Percentiles rank a stretch among this genome's conserved stretches.
Evolutionary conservation across 2,329 filamentous ascomycete species (phyloP).

Genomic region (Monosporascus sp.): DNA sequence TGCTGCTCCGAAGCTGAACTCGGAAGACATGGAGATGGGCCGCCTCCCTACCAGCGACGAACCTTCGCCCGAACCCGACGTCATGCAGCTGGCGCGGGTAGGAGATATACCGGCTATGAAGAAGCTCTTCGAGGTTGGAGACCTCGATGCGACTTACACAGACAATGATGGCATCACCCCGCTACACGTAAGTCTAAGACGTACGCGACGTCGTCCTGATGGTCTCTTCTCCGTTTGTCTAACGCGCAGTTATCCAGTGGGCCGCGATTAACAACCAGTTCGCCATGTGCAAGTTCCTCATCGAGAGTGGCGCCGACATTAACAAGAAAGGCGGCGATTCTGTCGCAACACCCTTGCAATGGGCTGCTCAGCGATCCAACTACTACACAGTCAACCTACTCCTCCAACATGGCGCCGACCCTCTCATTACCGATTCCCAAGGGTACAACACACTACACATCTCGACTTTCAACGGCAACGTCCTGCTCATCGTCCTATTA

Average conservation of each 20-base stretch:
- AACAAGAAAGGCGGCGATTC: conserved; percentile 96
- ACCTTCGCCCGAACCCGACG: conserved; percentile 58
- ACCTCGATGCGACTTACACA: conserved; percentile 73
- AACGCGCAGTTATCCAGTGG: conserved; percentile 57
- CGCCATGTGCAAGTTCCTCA: conserved; percentile 91
- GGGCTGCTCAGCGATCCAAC: conserved; percentile 93
- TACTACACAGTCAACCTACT: conserved; percentile 95
- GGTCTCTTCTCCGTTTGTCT: neutral
- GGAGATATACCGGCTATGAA: conserved; percentile 85
- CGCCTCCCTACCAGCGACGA: conserved; percentile 36
- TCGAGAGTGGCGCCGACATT: conserved; percentile 78
- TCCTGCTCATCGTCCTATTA: conserved; percentile 80
- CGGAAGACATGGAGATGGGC: conserved; percentile 50
- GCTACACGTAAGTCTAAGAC: conserved; percentile 65
- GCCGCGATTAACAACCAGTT: conserved; percentile 98
- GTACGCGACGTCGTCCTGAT: neutral
- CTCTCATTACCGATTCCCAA: conserved; percentile 85
- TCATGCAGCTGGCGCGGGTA: conserved; percentile 90
- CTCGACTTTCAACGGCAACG: conserved; percentile 94
- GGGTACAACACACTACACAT: conserved; percentile 98
- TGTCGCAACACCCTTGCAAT: conserved; percentile 87
- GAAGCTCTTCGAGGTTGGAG: conserved; percentile 78
- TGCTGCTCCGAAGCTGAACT: conserved; percentile 50
- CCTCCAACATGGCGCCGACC: conserved; percentile 86
- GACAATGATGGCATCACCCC: conserved; percentile 95